phyloP scores from a whole-genome alignment of 1,139 yeast genomes.

The Yamadazyma pseudoaaseri region DNA sequence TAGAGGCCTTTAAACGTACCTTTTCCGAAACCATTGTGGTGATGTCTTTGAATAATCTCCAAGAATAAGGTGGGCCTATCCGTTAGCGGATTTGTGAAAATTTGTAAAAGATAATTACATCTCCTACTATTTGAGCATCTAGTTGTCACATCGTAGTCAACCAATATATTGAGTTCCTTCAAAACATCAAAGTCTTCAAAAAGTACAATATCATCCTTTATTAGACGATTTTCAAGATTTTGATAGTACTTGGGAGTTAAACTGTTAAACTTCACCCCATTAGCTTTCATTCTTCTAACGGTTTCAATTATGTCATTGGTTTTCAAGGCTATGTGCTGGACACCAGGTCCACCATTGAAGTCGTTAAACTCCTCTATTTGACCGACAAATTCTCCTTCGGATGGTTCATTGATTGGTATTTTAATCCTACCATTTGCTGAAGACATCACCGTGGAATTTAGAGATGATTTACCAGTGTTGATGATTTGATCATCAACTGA shows the following conservation, averaged over 20 bases:
- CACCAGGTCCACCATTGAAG: constrained; percentile 75
- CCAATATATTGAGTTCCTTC: constrained; percentile 52
- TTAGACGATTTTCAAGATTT: constrained; percentile 44
- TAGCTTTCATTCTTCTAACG: constrained; percentile 48
- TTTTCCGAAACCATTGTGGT: constrained; percentile 84
- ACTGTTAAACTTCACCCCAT: constrained; percentile 71
- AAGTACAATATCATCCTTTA: constrained; percentile 30
- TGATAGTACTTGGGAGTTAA: constrained; percentile 59
- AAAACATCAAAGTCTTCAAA: constrained; percentile 47
- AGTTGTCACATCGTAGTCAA: constrained; percentile 66
- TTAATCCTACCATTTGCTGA: constrained; percentile 63
- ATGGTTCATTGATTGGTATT: constrained; percentile 87
- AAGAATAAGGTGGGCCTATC: constrained; percentile 81
- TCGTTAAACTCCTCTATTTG: constrained; percentile 83
- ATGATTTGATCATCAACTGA: constrained; percentile 77
- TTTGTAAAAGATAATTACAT: constrained; percentile 69
- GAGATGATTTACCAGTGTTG: constrained; percentile 65
- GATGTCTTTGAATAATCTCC: constrained; percentile 76
- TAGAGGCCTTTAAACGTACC: constrained; percentile 82
- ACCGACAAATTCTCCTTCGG: constrained; percentile 59
- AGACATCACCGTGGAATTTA: constrained; percentile 76
- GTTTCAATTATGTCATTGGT: constrained; percentile 61
- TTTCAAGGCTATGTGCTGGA: constrained; percentile 74
- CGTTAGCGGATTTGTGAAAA: constrained; percentile 72
- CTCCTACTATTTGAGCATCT: constrained; percentile 22